phyloP scores from a whole-genome alignment of 345 rosid genomes.

The Eucalyptus marginata region DNA sequence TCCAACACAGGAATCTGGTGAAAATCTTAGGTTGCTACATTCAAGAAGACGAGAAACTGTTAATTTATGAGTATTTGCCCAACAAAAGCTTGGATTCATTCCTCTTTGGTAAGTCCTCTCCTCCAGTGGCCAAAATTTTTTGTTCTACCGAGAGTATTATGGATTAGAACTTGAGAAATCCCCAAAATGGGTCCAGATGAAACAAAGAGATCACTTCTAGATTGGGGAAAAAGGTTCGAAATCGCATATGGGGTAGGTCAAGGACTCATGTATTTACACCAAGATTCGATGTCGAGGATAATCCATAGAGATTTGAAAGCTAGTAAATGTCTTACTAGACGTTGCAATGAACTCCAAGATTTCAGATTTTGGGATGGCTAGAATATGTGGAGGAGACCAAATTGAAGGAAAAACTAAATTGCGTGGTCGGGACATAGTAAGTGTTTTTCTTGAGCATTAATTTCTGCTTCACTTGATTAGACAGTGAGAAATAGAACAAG shows the following conservation, averaged over 20 bases:
- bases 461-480: background rate
- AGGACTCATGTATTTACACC: background rate
- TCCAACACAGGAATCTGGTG: background rate
- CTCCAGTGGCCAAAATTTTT: background rate
- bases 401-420: background rate
- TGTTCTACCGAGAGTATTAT: background rate
- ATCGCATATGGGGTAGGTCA: fast-evolving
- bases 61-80: background rate
- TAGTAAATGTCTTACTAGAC: background rate
- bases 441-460: background rate
- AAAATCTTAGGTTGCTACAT: background rate
- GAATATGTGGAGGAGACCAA: background rate
- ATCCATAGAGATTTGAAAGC: background rate
- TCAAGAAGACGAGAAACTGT: background rate
- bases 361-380: background rate
- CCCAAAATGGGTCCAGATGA: background rate
- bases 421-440: too few species aligned
- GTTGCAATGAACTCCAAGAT: background rate
- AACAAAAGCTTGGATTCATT: background rate
- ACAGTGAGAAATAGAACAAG: background rate
- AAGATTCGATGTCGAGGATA: background rate
- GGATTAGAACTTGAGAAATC: background rate
- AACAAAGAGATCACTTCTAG: background rate
- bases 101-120: background rate
- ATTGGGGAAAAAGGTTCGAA: background rate